Evolutionary conservation across 1,284 basidiomycete genomes (phyloP), one percentile per base, ranked within the genome.

Genomic region (Pseudozyma sp.): DNA sequence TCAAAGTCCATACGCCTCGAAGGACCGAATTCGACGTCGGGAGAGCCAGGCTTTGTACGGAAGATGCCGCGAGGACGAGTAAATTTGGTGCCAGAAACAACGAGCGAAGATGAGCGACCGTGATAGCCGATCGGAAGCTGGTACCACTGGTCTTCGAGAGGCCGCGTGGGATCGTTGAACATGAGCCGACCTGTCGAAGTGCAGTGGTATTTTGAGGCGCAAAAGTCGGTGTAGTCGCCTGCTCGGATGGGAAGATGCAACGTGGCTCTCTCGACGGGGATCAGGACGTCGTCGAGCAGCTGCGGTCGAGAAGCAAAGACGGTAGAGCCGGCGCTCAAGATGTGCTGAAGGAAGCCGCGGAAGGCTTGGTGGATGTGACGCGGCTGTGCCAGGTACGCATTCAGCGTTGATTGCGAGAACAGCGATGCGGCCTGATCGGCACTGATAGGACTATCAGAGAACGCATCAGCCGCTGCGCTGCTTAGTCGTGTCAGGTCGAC

Each of bases 151-250:
- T 70, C 56, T 14, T 72, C 69, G 3, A 75, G 49, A 2, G 60
- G 54, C 0, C 56, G 57, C 10, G 75, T 54, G 14, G 68, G 63
- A 3, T 68, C 70, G 40, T 66, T 58, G 47, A 75, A 64, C 29
- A 75, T 67, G 19, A 60, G 44, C 4, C 65, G 57, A 1, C 72
- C 66, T 1, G 58, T 62, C 13, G 66, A 56, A 24, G 56, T 58
- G 4, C 58, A 74, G 57, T 77, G 74, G 1, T 70, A 73, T 7
- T 54, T 33, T 10, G 62, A 70, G 13, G 71, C 56, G 40, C 64
- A 76, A 35, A 67, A 77, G 51, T 77, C 74, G 17, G 75, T 54
- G 43, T 75, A 77, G 58, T 77, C 74, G n/a, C 59, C 63, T 16
- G 67, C 46, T 4, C 14, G 34, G 35, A 77, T 50, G 1, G 74